Evolutionary conservation across 352 stramenopile genomes (phyloP).

Genomic region (Elongisporangium undulatum): DNA sequence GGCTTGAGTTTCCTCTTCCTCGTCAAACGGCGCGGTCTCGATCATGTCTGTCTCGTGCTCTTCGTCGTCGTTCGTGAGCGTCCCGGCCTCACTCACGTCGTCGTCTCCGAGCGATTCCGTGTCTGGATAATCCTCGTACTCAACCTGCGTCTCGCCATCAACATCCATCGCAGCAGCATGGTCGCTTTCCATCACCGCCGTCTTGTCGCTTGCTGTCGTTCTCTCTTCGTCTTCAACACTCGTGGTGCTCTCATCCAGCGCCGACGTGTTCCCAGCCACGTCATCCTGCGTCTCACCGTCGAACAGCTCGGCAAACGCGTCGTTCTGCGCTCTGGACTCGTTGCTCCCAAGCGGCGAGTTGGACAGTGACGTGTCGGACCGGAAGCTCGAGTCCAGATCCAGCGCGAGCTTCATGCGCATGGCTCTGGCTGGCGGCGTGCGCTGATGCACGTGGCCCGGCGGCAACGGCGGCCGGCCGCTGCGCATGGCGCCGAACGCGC

Average conservation of each 20-base stretch:
- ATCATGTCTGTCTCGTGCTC: conserved; percentile 6
- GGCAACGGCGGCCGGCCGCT: background rate
- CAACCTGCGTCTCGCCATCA: conserved; percentile 12
- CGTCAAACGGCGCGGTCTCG: background rate
- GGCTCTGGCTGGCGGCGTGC: background rate
- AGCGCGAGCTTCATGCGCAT: conserved; percentile 25
- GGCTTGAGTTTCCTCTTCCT: conserved; percentile 16
- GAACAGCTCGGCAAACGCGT: conserved; percentile 47
- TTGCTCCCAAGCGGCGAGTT: background rate
- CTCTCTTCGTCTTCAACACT: background rate
- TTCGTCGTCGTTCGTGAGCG: conserved; percentile 4
- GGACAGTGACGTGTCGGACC: conserved; percentile 4
- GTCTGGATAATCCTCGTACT: conserved; percentile 24
- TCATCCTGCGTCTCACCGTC: conserved; percentile 52
- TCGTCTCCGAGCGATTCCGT: conserved; percentile 50
- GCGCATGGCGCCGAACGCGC: conserved; percentile 26
- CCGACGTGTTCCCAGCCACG: conserved; percentile 4
- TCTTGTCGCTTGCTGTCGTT: conserved; percentile 6
- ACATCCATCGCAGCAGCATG: conserved; percentile 9
- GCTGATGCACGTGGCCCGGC: background rate
- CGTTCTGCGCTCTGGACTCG: background rate
- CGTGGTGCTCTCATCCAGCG: conserved; percentile 8
- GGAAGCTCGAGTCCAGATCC: conserved; percentile 15
- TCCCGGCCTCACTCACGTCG: background rate
- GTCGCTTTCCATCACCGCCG: conserved; percentile 10